Percentiles rank a stretch among this genome's conserved stretches.
phyloP scores from a whole-genome alignment of 2,329 filamentous ascomycete species.

The Alternaria hordeiaustralica region DNA sequence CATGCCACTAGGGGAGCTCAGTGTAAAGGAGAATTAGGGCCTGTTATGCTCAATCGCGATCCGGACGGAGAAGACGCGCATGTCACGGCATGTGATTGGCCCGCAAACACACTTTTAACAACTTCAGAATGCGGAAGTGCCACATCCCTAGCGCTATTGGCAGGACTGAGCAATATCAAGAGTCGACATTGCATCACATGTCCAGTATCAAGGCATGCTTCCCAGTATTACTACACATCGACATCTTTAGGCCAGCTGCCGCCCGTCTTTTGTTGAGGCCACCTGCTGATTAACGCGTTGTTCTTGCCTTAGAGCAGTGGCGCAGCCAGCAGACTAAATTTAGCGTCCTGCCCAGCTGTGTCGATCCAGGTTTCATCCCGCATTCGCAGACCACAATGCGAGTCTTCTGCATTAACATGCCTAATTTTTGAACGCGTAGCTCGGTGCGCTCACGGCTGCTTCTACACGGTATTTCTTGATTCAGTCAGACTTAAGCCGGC shows the following conservation, averaged over 20 bases:
- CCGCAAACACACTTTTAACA: background rate
- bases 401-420: background rate
- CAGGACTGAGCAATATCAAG: background rate
- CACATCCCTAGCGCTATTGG: conserved; percentile 1
- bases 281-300: conserved; percentile 1
- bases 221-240: background rate
- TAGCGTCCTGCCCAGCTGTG: conserved; percentile 4
- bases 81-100: conserved; percentile 5
- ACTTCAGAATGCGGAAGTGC: conserved; percentile 8
- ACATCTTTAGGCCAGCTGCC: background rate
- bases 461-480: background rate
- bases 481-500: background rate
- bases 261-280: conserved; percentile 5
- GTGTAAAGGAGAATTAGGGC: conserved; percentile 1
- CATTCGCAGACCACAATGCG: background rate
- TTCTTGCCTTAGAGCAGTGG: conserved; percentile 10
- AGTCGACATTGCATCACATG: background rate
- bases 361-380: conserved; percentile 15
- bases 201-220: background rate
- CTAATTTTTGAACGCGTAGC: background rate
- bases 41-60: background rate
- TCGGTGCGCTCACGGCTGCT: background rate
- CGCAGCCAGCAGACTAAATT: conserved; percentile 18
- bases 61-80: background rate
- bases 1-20: conserved; percentile 1